A percentile compares a stretch with the other conserved stretches of the same genome.
phyloP scores from a whole-genome alignment of 192 early-diverging fungal species.

The Linnemannia zychae region DNA sequence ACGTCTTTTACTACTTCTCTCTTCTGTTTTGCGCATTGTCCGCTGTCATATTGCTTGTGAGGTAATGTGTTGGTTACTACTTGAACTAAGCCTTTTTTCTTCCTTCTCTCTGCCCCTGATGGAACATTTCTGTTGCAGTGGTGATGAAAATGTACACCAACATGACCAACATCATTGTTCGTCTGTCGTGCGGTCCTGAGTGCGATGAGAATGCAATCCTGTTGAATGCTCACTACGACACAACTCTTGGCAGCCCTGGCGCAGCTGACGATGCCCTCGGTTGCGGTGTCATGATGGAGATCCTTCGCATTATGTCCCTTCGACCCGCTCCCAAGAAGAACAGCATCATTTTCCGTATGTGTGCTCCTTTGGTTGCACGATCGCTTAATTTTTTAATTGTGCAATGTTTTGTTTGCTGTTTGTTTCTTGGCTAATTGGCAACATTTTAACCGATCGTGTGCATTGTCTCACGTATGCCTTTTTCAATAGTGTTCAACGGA shows the following conservation, averaged over 20 bases:
- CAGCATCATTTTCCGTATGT: constrained; percentile 65
- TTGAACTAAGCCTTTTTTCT: constrained; percentile 1
- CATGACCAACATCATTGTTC: constrained; percentile 77
- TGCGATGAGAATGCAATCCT: constrained; percentile 76
- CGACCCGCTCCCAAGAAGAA: constrained; percentile 58
- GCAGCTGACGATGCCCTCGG: constrained; percentile 75
- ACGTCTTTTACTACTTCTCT: not conserved
- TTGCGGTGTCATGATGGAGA: constrained; percentile 78
- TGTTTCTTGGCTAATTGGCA: not conserved
- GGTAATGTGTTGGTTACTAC: not conserved
- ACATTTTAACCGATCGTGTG: not conserved
- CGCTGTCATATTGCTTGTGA: not conserved
- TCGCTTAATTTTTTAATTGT: not conserved
- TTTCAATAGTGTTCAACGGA: constrained; percentile 42
- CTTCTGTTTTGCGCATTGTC: not conserved
- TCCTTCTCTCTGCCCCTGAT: not conserved
- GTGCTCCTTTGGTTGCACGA: not conserved
- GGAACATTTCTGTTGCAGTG: constrained; percentile 29
- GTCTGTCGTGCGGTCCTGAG: constrained; percentile 71
- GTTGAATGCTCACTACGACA: constrained; percentile 79
- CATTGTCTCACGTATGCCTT: not conserved
- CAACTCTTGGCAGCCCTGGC: constrained; percentile 68
- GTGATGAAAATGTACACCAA: constrained; percentile 75
- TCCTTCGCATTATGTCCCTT: constrained; percentile 64
- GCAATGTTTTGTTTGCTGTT: not conserved